phyloP scores from a whole-genome alignment of 2,329 filamentous ascomycete species.

The Coniella vitis region DNA sequence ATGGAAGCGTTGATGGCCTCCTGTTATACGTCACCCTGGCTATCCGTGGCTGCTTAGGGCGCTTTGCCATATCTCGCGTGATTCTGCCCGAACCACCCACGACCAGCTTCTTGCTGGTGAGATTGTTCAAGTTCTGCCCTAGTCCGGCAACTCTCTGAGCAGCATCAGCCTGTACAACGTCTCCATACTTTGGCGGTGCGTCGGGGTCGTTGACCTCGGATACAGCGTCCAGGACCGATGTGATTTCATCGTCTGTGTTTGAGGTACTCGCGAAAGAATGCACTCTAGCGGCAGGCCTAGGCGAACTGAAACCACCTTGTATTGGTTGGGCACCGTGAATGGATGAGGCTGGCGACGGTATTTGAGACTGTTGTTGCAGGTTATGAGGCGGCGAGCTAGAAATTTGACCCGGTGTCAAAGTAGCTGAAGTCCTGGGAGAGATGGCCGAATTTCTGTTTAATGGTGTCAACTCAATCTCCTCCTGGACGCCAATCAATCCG shows the following conservation, averaged over 20 bases:
- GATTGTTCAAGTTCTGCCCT: not conserved
- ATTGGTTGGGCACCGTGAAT: not conserved
- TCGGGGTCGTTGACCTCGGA: constrained; percentile 1
- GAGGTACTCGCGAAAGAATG: constrained; percentile 1
- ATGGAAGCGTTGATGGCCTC: not conserved
- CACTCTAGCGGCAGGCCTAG: not conserved
- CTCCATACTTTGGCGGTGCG: constrained; percentile 6
- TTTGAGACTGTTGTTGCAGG: not conserved
- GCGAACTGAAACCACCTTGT: not conserved
- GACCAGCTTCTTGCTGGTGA: not conserved
- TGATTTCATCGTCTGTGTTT: constrained; percentile 5
- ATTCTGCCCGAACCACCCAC: constrained; percentile 4
- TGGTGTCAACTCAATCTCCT: constrained; percentile 2
- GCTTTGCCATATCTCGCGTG: not conserved
- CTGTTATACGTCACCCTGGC: not conserved
- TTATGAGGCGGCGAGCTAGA: not conserved
- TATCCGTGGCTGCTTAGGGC: not conserved
- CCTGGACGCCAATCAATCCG: constrained; percentile 3
- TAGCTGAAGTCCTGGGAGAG: constrained; percentile 1
- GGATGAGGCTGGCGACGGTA: not conserved
- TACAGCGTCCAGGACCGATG: constrained; percentile 1
- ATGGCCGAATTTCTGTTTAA: not conserved
- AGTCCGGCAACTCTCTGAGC: not conserved
- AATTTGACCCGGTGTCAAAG: not conserved
- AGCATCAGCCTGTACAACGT: constrained; percentile 2